Evolutionary conservation across 768 basidiomycete species (phyloP), one percentile per base, ranked within the genome.

Genomic region (Termitomyces sp.): DNA sequence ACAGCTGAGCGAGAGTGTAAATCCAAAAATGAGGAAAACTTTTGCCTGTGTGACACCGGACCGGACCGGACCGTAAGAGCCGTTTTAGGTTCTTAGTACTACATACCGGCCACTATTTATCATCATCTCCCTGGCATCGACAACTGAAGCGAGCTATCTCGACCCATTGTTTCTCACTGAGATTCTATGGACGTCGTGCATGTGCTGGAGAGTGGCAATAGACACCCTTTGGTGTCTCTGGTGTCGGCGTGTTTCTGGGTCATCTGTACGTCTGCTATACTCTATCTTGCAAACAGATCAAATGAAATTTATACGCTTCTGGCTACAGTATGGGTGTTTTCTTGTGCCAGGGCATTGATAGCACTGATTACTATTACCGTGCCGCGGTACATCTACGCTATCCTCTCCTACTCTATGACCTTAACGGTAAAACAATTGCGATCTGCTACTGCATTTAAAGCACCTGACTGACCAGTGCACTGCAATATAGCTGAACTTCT

Each of bases 331-430:
- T 94, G 90, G 89, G 69, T 90, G 23, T 72, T 93, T 41, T 89
- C 89, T 48, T 92, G 90, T 85, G 76, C 77, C 19, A 88, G 85
- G 68, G 73, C 82, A 16, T 71, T 94, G 48, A 78, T 93, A 52
- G 83, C 86, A 1, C 90, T 96, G 64, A 79, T 79, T 12, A 95
- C 95, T 2, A 88, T 98, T 55, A 87, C 88, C 9, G 64, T 94
- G 14, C 95, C 95, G 1, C 79, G 84, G 57, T 80, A 79, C 71
- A 85, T 93, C 43, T 93, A 91, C 66, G 77, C 82, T 17, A 72
- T 89, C 12, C 77, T 94, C 25, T 92, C 91, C 11, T 94, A 93
- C 67, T 92, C 92, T 5, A 85, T 94, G 82, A 94, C 92, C 1
- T 76, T 94, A 61, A 93, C 91, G 54, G 92, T 91, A 66, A 37